phyloP scores from a whole-genome alignment of 306 rosid species.

The Cyclanthera cordifolia region DNA sequence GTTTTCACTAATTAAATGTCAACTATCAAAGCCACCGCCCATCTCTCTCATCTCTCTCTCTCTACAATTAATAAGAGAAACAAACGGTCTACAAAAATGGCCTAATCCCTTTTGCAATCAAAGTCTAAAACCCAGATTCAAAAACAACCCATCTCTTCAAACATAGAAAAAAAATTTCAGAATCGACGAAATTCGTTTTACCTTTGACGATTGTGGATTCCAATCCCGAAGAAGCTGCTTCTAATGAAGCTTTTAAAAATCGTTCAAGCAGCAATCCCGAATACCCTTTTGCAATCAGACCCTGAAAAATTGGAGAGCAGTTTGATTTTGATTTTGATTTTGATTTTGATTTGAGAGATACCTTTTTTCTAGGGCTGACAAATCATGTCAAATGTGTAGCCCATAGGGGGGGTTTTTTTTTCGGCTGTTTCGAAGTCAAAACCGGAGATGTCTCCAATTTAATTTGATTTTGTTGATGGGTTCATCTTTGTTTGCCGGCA shows the following conservation, averaged over 20 bases:
- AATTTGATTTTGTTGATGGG: neutral
- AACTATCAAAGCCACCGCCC: slow-evolving; percentile 10
- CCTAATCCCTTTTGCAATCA: neutral
- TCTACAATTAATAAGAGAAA: slow-evolving; percentile 6
- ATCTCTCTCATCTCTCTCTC: neutral
- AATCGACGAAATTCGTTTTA: neutral
- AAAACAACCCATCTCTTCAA: neutral
- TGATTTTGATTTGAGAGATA: too few species aligned
- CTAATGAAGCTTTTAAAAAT: neutral
- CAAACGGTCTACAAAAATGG: neutral
- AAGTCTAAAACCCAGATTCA: neutral
- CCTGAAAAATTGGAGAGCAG: neutral
- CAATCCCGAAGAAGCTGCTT: slow-evolving; percentile 1
- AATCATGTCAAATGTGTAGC: too few species aligned
- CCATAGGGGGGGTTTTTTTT: too few species aligned
- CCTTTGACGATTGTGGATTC: neutral
- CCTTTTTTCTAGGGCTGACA: neutral
- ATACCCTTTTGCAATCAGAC: neutral
- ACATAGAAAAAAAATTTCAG: neutral
- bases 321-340: slow-evolving; percentile 1
- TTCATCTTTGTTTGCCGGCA: slow-evolving; percentile 8
- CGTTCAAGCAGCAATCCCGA: slow-evolving; percentile 7
- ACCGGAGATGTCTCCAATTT: neutral
- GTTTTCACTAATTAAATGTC: slow-evolving; percentile 5
- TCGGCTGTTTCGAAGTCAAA: neutral